phyloP scores from a whole-genome alignment of 306 rosid species.

The Malus domestica region ASM211411v1 NC_041789.1:25834501-25835000 shows the following conservation, averaged over 20 bases:
- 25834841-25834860: neutral
- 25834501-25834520: neutral
- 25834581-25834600: neutral
- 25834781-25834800: neutral
- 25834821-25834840: too few species aligned
- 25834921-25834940: neutral
- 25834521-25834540: neutral
- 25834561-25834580: constrained; percentile 9
- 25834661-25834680: too few species aligned
- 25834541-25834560: neutral
- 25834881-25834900: neutral
- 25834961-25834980: neutral
- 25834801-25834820: too few species aligned
- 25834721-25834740: too few species aligned
- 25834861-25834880: neutral
- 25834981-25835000: too few species aligned
- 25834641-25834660: constrained; percentile 2
- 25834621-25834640: neutral
- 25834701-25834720: too few species aligned
- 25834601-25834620: neutral
- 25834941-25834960: neutral
- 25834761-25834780: too few species aligned
- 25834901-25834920: neutral
- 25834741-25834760: too few species aligned
- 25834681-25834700: too few species aligned